Percentiles rank a stretch among this genome's conserved stretches.
Evolutionary conservation across 768 basidiomycete species (phyloP).

Genomic region (Tremella fuciformis): DNA sequence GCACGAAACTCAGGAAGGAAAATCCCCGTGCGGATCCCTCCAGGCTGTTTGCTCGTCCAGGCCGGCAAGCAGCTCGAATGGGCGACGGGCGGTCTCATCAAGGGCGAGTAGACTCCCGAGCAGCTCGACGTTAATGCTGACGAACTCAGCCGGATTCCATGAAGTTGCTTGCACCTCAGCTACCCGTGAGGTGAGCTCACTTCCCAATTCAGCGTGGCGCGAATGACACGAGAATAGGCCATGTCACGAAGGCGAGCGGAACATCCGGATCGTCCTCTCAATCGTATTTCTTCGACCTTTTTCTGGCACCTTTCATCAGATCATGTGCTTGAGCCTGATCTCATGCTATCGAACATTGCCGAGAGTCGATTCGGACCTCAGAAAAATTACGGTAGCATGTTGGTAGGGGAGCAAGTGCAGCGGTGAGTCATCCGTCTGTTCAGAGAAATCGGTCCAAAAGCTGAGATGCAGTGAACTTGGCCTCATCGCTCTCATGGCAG

Average conservation of each 20-base stretch:
- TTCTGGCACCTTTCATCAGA: constrained; percentile 93
- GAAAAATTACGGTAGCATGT: constrained; percentile 67
- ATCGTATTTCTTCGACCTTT: constrained; percentile 94
- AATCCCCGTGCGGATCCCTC: constrained; percentile 80
- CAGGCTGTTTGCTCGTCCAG: constrained; percentile 81
- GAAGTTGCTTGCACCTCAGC: constrained; percentile 86
- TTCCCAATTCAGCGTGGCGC: too few relatives aligned
- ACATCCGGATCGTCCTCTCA: constrained; percentile 73
- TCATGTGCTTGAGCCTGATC: constrained; percentile 68
- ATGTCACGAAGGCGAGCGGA: constrained; percentile 62
- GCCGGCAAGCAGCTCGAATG: constrained; percentile 95
- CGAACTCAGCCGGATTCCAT: constrained; percentile 71
- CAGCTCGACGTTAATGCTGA: neutral
- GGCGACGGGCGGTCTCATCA: constrained; percentile 67
- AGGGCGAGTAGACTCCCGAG: constrained; percentile 46
- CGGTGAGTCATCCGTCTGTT: constrained; percentile 30
- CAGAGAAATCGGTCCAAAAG: neutral
- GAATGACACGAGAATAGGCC: constrained; percentile 55
- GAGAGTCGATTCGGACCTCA: constrained; percentile 53
- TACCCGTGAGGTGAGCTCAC: constrained; percentile 62
- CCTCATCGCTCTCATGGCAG: constrained; percentile 45
- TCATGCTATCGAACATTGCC: constrained; percentile 58
- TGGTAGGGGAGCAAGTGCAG: constrained; percentile 84
- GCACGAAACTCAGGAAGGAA: constrained; percentile 89
- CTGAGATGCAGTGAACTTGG: constrained; percentile 40